A percentile compares a stretch with the other conserved stretches of the same genome.
Evolutionary conservation across 306 rosid genomes (phyloP).

Genomic region (Gleditsia sinensis): DNA sequence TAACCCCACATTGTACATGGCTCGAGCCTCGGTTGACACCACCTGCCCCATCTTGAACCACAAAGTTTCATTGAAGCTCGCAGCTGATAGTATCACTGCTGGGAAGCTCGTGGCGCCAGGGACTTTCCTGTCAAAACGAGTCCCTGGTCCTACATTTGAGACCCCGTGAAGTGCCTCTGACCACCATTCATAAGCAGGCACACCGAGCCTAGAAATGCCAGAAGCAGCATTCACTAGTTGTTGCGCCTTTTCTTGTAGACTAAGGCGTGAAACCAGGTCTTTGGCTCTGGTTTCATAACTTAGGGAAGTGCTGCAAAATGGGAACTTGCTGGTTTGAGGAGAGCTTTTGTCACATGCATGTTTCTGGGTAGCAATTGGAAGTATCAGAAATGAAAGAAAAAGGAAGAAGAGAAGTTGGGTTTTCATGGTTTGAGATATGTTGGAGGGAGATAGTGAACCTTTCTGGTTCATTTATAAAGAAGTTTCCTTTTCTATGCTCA

Average conservation of each 20-base stretch:
- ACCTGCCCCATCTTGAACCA: slow-evolving; percentile 74
- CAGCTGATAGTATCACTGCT: slow-evolving; percentile 67
- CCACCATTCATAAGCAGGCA: slow-evolving; percentile 84
- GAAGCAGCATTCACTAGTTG: slow-evolving; percentile 51
- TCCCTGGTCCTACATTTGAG: slow-evolving; percentile 68
- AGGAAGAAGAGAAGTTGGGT: slow-evolving; percentile 21
- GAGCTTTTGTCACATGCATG: slow-evolving; percentile 60
- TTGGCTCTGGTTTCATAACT: slow-evolving; percentile 50
- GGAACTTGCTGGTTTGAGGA: slow-evolving; percentile 41
- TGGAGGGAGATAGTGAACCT: neutral
- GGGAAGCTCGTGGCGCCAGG: slow-evolving; percentile 85
- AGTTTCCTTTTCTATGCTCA: slow-evolving; percentile 15
- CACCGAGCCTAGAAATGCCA: slow-evolving; percentile 59
- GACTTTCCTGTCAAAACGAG: slow-evolving; percentile 48
- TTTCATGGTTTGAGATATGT: slow-evolving; percentile 39
- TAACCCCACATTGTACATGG: slow-evolving; percentile 76
- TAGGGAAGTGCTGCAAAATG: slow-evolving; percentile 62
- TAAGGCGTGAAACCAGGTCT: slow-evolving; percentile 62
- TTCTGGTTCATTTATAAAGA: slow-evolving; percentile 39
- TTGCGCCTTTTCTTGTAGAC: slow-evolving; percentile 59
- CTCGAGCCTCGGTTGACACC: slow-evolving; percentile 81
- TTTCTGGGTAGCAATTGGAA: slow-evolving; percentile 43
- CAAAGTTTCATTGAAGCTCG: slow-evolving; percentile 55
- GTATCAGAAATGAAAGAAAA: slow-evolving; percentile 30
- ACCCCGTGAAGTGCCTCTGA: slow-evolving; percentile 83